Conservation (phyloP, 805 yeast species). For the Soucietia sequanensis region DNA sequence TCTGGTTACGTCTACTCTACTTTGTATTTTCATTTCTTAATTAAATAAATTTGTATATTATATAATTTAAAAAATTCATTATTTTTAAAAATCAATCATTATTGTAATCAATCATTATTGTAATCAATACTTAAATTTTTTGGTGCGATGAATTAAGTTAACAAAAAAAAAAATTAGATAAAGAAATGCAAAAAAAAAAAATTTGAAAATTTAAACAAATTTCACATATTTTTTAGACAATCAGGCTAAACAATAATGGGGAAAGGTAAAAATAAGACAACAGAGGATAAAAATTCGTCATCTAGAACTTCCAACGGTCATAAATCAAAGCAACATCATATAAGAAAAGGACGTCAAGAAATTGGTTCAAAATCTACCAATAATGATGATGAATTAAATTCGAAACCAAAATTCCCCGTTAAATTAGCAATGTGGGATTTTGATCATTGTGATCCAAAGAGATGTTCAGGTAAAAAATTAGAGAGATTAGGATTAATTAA, state of each 20-base stretch:
- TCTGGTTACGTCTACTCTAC: no score
- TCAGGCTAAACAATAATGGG: no score
- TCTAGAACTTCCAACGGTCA: constrained; percentile 54
- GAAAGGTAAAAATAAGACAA: constrained; percentile 54
- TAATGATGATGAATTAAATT: constrained; percentile 11
- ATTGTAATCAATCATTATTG: no score
- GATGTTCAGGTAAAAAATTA: constrained; percentile 93
- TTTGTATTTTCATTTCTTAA: constrained; percentile 1
- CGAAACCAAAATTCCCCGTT: constrained; percentile 73
- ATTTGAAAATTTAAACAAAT: neutral
- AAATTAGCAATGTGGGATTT: constrained; percentile 99
- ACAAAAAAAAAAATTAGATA: no score
- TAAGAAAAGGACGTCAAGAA: constrained; percentile 36
- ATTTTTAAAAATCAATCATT: no score
- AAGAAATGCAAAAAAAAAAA: no score
- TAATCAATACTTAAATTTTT: no score
- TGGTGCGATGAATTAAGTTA: no score
- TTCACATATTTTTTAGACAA: constrained; percentile 2
- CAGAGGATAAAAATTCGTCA: constrained; percentile 36
- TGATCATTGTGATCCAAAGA: constrained; percentile 96
- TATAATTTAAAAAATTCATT: no score
- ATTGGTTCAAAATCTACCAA: constrained; percentile 21
- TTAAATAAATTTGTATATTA: constrained; percentile 4
- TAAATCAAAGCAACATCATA: constrained; percentile 52
- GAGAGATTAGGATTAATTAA: constrained; percentile 85